Conservation (phyloP, 1,139 yeast genomes). For the Scheffersomyces insectosa region DNA sequence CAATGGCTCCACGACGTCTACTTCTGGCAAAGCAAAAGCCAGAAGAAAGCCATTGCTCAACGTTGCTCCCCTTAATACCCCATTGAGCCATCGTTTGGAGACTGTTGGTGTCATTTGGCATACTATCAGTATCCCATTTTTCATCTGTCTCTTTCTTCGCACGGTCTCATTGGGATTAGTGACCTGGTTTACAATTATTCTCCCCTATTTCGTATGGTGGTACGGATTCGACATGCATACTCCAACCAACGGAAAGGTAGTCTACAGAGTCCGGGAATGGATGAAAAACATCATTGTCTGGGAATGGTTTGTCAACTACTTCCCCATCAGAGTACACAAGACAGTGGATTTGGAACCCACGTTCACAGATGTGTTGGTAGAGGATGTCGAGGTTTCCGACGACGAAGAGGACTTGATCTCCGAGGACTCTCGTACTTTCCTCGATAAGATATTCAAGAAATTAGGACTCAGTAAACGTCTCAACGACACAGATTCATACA, state of each 20-base stretch:
- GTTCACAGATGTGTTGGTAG: conserved; percentile 41
- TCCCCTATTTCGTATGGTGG: conserved; percentile 63
- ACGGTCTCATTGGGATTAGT: conserved; percentile 64
- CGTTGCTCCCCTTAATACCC: conserved; percentile 56
- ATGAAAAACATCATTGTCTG: conserved; percentile 64
- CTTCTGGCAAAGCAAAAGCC: not conserved
- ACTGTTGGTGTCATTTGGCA: conserved; percentile 78
- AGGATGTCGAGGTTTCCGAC: conserved; percentile 26
- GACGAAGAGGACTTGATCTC: conserved; percentile 49
- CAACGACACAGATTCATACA: conserved; percentile 26
- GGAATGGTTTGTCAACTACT: conserved; percentile 75
- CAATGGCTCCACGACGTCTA: not conserved
- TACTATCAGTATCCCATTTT: conserved; percentile 67
- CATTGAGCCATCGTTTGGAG: conserved; percentile 60
- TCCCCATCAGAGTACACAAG: conserved; percentile 77
- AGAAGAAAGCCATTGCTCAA: conserved; percentile 16
- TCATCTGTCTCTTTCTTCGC: conserved; percentile 52
- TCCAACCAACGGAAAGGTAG: conserved; percentile 71
- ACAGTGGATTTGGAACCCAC: conserved; percentile 76
- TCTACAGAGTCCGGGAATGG: conserved; percentile 55
- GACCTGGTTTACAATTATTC: conserved; percentile 63
- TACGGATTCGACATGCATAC: conserved; percentile 57
- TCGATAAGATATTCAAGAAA: conserved; percentile 38
- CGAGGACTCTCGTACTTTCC: conserved; percentile 37
- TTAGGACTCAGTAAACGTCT: conserved; percentile 42